These are phyloP conservation scores for Heliocybe sulcata DNA, from an alignment of 1,284 basidiomycete species.

Conservation along the genomic window DNA sequence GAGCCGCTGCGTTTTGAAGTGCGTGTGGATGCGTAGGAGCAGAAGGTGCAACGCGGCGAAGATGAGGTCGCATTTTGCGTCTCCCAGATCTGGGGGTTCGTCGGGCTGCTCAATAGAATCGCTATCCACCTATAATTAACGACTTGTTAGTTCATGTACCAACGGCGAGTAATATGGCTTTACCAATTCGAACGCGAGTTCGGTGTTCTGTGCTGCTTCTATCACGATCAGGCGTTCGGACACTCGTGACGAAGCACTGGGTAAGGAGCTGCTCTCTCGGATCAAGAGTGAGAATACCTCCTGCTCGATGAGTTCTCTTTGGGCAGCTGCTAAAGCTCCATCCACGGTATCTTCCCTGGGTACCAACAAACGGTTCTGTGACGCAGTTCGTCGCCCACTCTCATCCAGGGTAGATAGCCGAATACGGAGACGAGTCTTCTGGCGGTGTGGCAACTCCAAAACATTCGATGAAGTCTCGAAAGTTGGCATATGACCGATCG, in stretches of 20 bases:
- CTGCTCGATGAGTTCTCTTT: conserved; percentile 68
- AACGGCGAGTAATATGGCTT: conserved; percentile 13
- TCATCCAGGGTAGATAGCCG: conserved; percentile 33
- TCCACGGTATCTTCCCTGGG: neutral
- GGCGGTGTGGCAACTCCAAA: conserved; percentile 59
- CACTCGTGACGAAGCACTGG: conserved; percentile 66
- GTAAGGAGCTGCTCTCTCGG: conserved; percentile 61
- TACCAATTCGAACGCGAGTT: conserved; percentile 64
- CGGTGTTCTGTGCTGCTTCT: conserved; percentile 61
- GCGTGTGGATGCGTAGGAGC: conserved; percentile 53
- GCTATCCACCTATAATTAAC: conserved; percentile 16
- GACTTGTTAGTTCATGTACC: neutral
- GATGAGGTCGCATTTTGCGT: conserved; percentile 61
- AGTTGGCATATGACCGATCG: conserved; percentile 59
- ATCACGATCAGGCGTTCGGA: conserved; percentile 69
- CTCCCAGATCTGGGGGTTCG: conserved; percentile 5
- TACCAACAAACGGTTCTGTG: conserved; percentile 25
- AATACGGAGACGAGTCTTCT: conserved; percentile 50
- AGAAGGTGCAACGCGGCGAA: conserved; percentile 56
- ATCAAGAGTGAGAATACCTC: conserved; percentile 71
- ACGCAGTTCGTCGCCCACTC: conserved; percentile 23
- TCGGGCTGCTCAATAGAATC: conserved; percentile 9
- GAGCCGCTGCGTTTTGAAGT: conserved; percentile 43
- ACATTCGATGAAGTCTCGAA: conserved; percentile 31
- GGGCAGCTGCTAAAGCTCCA: conserved; percentile 42